These are phyloP conservation scores for Metschnikowia dekortorum DNA, from an alignment of 805 yeast species.

Conservation along the genomic window DNA sequence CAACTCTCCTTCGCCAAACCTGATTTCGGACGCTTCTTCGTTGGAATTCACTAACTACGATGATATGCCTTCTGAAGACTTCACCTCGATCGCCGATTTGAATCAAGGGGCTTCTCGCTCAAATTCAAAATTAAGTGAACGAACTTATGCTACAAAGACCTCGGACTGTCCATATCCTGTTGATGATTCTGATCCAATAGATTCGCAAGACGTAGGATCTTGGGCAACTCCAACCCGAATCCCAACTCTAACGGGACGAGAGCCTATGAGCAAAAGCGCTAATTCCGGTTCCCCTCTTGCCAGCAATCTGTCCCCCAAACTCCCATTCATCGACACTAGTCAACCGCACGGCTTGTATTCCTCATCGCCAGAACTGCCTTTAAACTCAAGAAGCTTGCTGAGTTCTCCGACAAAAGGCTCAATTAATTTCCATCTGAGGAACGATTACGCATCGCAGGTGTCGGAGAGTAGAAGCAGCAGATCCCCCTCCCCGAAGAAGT, in stretches of 20 bases:
- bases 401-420: slow-evolving; percentile 17
- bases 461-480: slow-evolving; percentile 17
- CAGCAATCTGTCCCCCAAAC: slow-evolving; percentile 7
- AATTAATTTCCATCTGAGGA: slow-evolving; percentile 3
- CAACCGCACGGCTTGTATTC: slow-evolving; percentile 5
- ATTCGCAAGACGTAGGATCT: slow-evolving; percentile 3
- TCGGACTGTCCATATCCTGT: slow-evolving; percentile 9
- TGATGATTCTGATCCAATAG: slow-evolving; percentile 5
- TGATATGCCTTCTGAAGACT: background rate
- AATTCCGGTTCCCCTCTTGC: background rate
- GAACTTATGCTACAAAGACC: background rate
- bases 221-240: slow-evolving; percentile 13
- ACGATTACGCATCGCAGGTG: slow-evolving; percentile 12
- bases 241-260: slow-evolving; percentile 10
- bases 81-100: background rate
- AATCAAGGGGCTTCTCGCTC: background rate
- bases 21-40: slow-evolving; percentile 2
- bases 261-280: slow-evolving; percentile 1
- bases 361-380: slow-evolving; percentile 16
- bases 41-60: slow-evolving; percentile 2
- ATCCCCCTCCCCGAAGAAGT: slow-evolving; percentile 30
- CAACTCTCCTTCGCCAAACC: slow-evolving; percentile 7
- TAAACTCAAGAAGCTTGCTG: slow-evolving; percentile 7
- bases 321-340: slow-evolving; percentile 6
- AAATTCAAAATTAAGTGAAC: background rate